phyloP scores from a whole-genome alignment of 306 rosid species.

The Leucaena leucocephala region DNA sequence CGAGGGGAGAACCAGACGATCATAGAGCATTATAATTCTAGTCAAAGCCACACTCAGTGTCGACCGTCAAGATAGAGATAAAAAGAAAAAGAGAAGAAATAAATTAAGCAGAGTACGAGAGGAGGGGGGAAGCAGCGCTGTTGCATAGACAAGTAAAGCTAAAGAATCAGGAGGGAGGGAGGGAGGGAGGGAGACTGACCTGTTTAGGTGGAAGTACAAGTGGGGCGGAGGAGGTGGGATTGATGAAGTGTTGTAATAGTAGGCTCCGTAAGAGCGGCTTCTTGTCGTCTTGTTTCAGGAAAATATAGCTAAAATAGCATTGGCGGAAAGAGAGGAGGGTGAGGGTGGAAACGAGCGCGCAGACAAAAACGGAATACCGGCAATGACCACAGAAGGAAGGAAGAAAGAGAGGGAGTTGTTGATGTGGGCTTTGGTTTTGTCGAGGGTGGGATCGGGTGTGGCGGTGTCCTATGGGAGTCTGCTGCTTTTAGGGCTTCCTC shows the following conservation, averaged over 20 bases:
- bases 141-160: constrained; percentile 20
- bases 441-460: constrained; percentile 29
- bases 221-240: constrained; percentile 37
- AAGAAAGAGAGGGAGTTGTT: background rate
- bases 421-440: background rate
- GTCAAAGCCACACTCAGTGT: background rate
- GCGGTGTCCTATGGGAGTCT: constrained; percentile 34
- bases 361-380: constrained; percentile 15
- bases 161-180: constrained; percentile 27
- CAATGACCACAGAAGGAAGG: background rate
- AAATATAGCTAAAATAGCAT: background rate
- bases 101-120: background rate
- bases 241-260: background rate
- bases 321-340: background rate
- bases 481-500: constrained; percentile 37
- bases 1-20: background rate
- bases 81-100: background rate
- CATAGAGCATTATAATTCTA: background rate
- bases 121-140: background rate
- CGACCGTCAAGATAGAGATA: background rate
- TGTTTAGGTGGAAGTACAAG: constrained; percentile 78
- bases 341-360: constrained; percentile 7
- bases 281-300: background rate
- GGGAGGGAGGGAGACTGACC: constrained; percentile 53
- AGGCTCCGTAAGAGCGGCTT: background rate